Percentiles rank a stretch among this genome's conserved stretches.
phyloP scores from a whole-genome alignment of 345 rosid species.

The Gossypium thurberi region DNA sequence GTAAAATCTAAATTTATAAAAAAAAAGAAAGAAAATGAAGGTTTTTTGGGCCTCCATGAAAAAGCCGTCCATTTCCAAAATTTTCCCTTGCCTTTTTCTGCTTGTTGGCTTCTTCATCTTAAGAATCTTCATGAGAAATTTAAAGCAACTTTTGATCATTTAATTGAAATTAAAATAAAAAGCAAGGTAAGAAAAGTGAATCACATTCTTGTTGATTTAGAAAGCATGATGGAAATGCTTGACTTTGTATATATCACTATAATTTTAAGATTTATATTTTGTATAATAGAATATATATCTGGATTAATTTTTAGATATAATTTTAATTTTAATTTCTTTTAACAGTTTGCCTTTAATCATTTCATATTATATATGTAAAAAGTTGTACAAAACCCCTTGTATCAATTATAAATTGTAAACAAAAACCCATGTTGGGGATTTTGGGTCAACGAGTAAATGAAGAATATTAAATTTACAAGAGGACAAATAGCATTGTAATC shows the following conservation, averaged over 20 bases:
- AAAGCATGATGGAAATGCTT: not conserved
- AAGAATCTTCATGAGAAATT: not conserved
- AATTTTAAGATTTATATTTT: too few species aligned
- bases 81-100: slow-evolving; percentile 17
- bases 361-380: too few species aligned
- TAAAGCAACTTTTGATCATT: not conserved
- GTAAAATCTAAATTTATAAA: too few species aligned
- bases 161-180: not conserved
- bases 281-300: too few species aligned
- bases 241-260: not conserved
- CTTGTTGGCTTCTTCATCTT: slow-evolving; percentile 17
- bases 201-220: not conserved
- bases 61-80: slow-evolving; percentile 28
- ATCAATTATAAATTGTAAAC: too few species aligned
- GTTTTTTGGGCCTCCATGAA: slow-evolving; percentile 2
- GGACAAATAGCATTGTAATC: not conserved
- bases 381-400: too few species aligned
- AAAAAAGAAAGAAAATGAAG: not conserved
- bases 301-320: too few species aligned
- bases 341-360: too few species aligned
- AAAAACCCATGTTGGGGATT: not conserved
- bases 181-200: not conserved
- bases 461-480: not conserved
- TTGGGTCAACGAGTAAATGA: not conserved
- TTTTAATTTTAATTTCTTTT: too few species aligned